phyloP scores from a whole-genome alignment of 305 asterid genomes.

The Petunia hybrid region DNA sequence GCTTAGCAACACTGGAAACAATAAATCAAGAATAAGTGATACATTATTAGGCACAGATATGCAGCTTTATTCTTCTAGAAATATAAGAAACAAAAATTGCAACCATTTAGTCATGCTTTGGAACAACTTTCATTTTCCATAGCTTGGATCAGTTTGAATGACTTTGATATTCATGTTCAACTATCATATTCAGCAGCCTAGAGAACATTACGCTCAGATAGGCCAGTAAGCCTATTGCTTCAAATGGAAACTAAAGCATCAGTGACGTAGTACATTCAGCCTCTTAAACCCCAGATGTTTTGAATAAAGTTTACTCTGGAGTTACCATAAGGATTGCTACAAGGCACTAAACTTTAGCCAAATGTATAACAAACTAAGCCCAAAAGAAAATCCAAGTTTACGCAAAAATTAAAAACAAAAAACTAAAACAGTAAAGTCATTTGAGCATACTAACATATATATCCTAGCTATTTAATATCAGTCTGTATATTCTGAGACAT shows the following conservation, averaged over 20 bases:
- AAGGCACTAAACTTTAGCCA: neutral
- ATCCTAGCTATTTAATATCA: conserved; percentile 1
- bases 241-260: conserved; percentile 19
- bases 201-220: neutral
- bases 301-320: conserved; percentile 8
- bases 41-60: neutral
- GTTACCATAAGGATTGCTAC: neutral
- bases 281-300: neutral
- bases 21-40: neutral
- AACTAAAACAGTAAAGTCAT: conserved; percentile 19
- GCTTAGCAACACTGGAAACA: conserved; percentile 71
- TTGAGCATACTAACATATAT: conserved; percentile 5
- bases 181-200: conserved; percentile 25
- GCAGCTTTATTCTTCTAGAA: conserved; percentile 18
- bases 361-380: neutral
- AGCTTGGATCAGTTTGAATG: neutral
- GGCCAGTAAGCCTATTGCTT: neutral
- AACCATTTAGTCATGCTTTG: conserved; percentile 21
- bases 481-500: neutral
- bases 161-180: conserved; percentile 12
- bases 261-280: neutral
- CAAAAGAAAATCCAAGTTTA: neutral
- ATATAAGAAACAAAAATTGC: neutral
- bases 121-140: conserved; percentile 16
- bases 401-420: neutral